phyloP scores from a whole-genome alignment of 1,139 yeast species.

The Yamadazyma epiphylla region DNA sequence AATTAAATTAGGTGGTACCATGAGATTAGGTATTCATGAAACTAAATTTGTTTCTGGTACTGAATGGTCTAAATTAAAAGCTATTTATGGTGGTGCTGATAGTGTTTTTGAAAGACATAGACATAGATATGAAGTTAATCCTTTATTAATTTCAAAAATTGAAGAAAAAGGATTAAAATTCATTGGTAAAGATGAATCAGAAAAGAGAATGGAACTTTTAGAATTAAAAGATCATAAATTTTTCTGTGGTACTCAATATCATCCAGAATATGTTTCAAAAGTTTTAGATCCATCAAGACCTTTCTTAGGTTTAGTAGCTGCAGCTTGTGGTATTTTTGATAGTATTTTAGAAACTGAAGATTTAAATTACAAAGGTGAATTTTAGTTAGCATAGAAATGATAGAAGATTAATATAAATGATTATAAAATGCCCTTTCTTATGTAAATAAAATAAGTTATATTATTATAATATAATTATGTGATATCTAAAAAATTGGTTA shows the following conservation, averaged over 20 bases:
- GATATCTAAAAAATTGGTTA: too few species aligned
- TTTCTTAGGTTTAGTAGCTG: slow-evolving; percentile 92
- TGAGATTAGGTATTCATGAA: slow-evolving; percentile 95
- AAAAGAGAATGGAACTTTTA: slow-evolving; percentile 89
- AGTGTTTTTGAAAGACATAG: slow-evolving; percentile 92
- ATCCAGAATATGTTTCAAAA: slow-evolving; percentile 95
- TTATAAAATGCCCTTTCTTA: too few species aligned
- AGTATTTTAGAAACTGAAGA: slow-evolving; percentile 48
- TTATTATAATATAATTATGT: too few species aligned
- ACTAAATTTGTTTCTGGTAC: slow-evolving; percentile 73
- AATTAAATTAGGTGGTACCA: slow-evolving; percentile 95
- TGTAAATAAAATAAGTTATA: too few species aligned
- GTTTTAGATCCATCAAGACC: slow-evolving; percentile 97
- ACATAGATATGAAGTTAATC: slow-evolving; percentile 97
- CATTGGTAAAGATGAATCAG: slow-evolving; percentile 90
- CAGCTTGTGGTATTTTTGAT: slow-evolving; percentile 77
- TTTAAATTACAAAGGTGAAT: slow-evolving; percentile 44
- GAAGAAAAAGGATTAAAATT: slow-evolving; percentile 80
- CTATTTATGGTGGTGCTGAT: slow-evolving; percentile 71
- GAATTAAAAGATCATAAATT: slow-evolving; percentile 82
- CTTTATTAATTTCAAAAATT: slow-evolving; percentile 63
- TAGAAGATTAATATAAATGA: too few species aligned
- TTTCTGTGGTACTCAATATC: slow-evolving; percentile 95
- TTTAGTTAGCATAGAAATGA: too few species aligned
- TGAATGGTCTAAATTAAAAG: slow-evolving; percentile 70